Conservation (phyloP, 164 flowering plant species). For the Stephania yunnanensis region DNA sequence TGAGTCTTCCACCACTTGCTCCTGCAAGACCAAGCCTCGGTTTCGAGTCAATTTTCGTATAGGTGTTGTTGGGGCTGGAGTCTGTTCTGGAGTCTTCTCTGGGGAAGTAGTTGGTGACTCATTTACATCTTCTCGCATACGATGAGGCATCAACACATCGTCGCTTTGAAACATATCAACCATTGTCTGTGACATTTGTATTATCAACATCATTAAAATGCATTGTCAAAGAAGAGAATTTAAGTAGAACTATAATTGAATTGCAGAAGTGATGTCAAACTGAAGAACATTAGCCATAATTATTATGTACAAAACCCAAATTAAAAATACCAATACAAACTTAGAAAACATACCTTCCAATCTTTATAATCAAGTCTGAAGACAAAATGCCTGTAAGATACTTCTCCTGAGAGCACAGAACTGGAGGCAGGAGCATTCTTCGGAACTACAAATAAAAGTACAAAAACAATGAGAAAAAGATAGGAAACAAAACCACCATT, state of each 20-base stretch:
- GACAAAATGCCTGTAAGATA: conserved; percentile 64
- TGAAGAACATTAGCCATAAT: neutral
- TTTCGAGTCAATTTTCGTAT: conserved; percentile 27
- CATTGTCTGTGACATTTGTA: conserved; percentile 12
- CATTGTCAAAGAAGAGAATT: too few relatives aligned
- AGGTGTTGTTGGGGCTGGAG: conserved; percentile 17
- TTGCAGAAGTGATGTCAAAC: neutral
- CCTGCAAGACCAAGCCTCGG: conserved; percentile 27
- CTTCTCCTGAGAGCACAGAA: conserved; percentile 52
- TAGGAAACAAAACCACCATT: neutral
- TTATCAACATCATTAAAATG: neutral
- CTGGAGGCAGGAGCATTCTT: conserved; percentile 75
- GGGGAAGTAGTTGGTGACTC: conserved; percentile 1
- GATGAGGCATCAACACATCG: conserved; percentile 18
- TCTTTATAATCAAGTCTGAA: conserved; percentile 82
- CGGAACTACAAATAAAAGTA: conserved; percentile 43
- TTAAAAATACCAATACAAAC: neutral
- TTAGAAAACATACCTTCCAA: conserved; percentile 62
- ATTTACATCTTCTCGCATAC: neutral
- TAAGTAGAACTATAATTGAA: neutral
- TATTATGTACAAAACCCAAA: neutral
- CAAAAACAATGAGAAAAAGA: neutral
- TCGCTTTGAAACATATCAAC: conserved; percentile 6
- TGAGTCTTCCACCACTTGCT: conserved; percentile 58
- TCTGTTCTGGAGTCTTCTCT: conserved; percentile 1